phyloP scores from a whole-genome alignment of 2,329 filamentous ascomycete species.

The Basipetospora sp. region DNA sequence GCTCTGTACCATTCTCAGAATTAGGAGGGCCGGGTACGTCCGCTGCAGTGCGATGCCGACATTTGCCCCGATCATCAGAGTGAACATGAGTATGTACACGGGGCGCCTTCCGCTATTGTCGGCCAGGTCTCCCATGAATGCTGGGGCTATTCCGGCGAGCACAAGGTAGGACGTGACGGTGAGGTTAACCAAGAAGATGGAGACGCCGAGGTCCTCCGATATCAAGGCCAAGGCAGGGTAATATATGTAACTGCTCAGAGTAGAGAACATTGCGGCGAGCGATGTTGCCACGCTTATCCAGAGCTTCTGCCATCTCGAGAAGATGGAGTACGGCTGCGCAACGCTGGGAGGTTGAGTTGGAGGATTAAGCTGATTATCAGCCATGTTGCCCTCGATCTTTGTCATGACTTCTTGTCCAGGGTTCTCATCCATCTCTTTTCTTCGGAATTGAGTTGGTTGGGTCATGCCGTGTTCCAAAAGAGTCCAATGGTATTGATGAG shows the following conservation, averaged over 20 bases:
- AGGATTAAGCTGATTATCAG: neutral
- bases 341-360: neutral
- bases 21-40: conserved; percentile 34
- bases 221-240: conserved; percentile 28
- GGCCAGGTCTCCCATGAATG: conserved; percentile 45
- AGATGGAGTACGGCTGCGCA: neutral
- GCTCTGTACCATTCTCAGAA: conserved; percentile 42
- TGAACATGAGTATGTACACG: conserved; percentile 36
- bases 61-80: conserved; percentile 32
- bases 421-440: neutral
- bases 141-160: conserved; percentile 47
- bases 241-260: conserved; percentile 44
- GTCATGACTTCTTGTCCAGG: conserved; percentile 7
- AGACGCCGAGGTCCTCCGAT: conserved; percentile 24
- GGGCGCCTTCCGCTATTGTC: conserved; percentile 39
- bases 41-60: conserved; percentile 33
- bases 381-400: conserved; percentile 5
- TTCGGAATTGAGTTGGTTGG: no score
- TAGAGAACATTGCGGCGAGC: conserved; percentile 9
- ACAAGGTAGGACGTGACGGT: conserved; percentile 48
- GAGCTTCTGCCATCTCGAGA: conserved; percentile 5
- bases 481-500: no score
- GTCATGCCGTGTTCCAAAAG: no score
- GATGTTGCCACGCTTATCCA: conserved; percentile 7
- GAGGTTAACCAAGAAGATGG: conserved; percentile 28